Evolutionary conservation across 2,329 filamentous ascomycete species (phyloP), one percentile per base, ranked within the genome.

Genomic region (Botrytis aclada): DNA sequence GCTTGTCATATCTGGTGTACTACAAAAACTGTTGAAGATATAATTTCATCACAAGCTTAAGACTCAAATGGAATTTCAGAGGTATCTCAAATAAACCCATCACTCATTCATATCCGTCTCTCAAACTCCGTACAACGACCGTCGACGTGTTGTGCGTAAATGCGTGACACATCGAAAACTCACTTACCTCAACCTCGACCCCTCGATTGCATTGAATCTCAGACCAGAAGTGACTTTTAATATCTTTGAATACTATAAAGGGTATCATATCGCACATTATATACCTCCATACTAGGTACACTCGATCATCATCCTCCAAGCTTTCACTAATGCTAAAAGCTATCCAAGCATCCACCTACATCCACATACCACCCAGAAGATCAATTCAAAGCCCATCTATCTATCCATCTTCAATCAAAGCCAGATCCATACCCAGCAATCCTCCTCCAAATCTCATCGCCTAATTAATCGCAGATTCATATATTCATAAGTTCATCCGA

Each of bases 51-150:
- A n/a, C 10, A 51, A 54, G 7, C 4, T 54, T 2, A 54, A n/a
- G 0, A 2, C 25, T 54, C 4, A n/a, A 2, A 16, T n/a, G 0
- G 3, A 16, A 14, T 7, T n/a, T 4, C 12, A 16, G 12, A 54
- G 8, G 1, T 3, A 16, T 3, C 47, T n/a, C 43, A 45, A 45
- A 20, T 7, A 9, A 22, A n/a, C 47, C 12, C 16, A n/a, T 14
- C 10, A 3, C 47, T 54, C 5, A 7, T n/a, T 54, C 2, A n/a
- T n/a, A n/a, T 16, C 10, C 12, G 3, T 7, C 47, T 16, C 5
- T 14, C 12, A n/a, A 45, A 51, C 14, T 4, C 37, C 4, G 8
- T n/a, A n/a, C 0, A 14, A 10, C n/a, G 3, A 2, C 6, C 47
- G 25, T n/a, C 47, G n/a, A n/a, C 5, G 47, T 14, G 25, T 14